Evolutionary conservation across 352 stramenopile genomes (phyloP), one percentile per base, ranked within the genome.

Genomic region (Globisporangium uncinulatum): DNA sequence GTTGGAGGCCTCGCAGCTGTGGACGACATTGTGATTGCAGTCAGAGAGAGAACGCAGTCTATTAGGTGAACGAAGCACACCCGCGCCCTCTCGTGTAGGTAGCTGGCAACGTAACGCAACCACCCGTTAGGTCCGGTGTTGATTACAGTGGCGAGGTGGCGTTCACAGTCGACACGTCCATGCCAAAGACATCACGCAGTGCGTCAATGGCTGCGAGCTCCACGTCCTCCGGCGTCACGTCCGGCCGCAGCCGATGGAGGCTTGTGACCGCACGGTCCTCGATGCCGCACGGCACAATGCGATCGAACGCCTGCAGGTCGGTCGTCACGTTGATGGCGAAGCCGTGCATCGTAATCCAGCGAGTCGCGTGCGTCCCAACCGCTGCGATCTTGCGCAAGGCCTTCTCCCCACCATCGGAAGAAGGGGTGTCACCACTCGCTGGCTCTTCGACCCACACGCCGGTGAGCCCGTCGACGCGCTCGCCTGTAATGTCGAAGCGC

Each of bases 321-420:
- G 92, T 96, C 49, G 69, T 84, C 8, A 98, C 84, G 81, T 99
- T 99, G 43, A 99, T 73, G 7, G 97, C 92, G 69, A 99, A 97
- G 34, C 97, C 97, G 67, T 99, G 97, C 69, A 97, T 98, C 9
- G 97, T 99, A 54, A 99, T 96, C 97, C 97, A 99, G 48, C 88
- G 74, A 49, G 87, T 97, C 3, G 90, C 89, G 37, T 96, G 95
- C 13, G 98, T 96, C 9, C 97, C 97, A 17, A 99, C 89, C 0
- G 97, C 96, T 13, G 94, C 94, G 63, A 99, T 95, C 71, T 99
- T 99, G 39, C 85, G 73, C 73, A 93, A 85, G 20, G 87, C 83
- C 15, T 71, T 70, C 36, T 70, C 24, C 4, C 24, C 24, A 29
- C 24, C 24, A 29, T 29, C 24, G 24, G 24, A 29, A 29, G 24